phyloP scores from a whole-genome alignment of 768 basidiomycete genomes.

The Phallus indusiatus region DNA sequence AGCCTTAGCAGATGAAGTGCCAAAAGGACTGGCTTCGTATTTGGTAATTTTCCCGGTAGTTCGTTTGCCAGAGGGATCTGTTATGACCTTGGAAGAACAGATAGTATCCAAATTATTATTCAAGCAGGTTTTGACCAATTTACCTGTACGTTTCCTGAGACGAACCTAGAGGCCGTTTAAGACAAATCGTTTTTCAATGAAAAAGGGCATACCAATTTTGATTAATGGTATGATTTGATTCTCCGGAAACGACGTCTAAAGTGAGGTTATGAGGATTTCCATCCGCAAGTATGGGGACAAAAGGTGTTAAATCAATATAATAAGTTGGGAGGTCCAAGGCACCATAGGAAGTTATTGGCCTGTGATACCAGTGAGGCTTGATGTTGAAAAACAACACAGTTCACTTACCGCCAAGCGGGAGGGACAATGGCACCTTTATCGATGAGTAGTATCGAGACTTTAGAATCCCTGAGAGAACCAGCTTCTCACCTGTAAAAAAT shows the following conservation, averaged over 20 bases:
- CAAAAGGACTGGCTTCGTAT: constrained; percentile 51
- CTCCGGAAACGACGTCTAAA: constrained; percentile 65
- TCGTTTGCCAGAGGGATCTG: constrained; percentile 49
- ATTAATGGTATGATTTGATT: constrained; percentile 53
- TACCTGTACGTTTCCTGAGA: constrained; percentile 55
- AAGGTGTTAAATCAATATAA: constrained; percentile 69
- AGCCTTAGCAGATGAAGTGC: constrained; percentile 38
- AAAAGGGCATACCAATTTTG: constrained; percentile 47
- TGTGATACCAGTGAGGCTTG: constrained; percentile 13
- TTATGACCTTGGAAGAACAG: constrained; percentile 40
- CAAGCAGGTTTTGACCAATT: neutral
- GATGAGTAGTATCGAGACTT: neutral
- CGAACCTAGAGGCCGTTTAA: constrained; percentile 26
- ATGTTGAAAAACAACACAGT: neutral
- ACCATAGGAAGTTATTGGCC: constrained; percentile 69
- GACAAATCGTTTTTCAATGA: neutral
- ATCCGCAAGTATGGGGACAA: constrained; percentile 59
- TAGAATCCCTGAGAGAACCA: no score
- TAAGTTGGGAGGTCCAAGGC: constrained; percentile 73
- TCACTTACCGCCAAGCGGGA: constrained; percentile 50
- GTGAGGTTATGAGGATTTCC: constrained; percentile 61
- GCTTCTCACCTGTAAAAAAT: constrained; percentile 52
- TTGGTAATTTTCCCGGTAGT: constrained; percentile 60
- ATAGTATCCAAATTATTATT: neutral
- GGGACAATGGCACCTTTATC: constrained; percentile 44